Conservation (phyloP, 805 yeast genomes). For the Suhomyces prunicola region DNA sequence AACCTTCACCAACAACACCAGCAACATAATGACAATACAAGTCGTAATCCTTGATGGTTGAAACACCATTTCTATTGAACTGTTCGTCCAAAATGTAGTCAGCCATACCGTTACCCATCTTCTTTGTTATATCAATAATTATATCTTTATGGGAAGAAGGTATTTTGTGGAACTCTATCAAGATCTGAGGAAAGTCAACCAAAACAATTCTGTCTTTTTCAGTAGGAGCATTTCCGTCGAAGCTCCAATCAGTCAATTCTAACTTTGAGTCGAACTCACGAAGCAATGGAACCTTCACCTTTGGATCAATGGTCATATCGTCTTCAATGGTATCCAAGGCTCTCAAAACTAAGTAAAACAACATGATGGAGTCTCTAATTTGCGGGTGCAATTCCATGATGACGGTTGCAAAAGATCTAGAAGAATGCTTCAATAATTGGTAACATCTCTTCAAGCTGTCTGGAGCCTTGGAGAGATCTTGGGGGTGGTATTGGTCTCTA, state of each 20-base stretch:
- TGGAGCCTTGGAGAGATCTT: conserved; percentile 31
- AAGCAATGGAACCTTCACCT: conserved; percentile 69
- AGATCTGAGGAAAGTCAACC: conserved; percentile 69
- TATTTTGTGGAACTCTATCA: conserved; percentile 69
- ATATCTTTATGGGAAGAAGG: conserved; percentile 75
- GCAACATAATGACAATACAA: conserved; percentile 96
- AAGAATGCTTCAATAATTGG: conserved; percentile 61
- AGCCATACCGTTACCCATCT: conserved; percentile 99
- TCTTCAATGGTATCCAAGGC: conserved; percentile 96
- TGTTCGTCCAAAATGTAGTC: conserved; percentile 77
- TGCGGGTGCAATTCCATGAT: conserved; percentile 90
- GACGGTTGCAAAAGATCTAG: conserved; percentile 93
- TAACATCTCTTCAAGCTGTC: conserved; percentile 56
- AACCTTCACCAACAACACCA: conserved; percentile 95
- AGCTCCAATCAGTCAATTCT: conserved; percentile 71
- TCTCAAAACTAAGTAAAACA: conserved; percentile 81
- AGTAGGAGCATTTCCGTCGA: conserved; percentile 65
- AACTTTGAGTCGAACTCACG: conserved; percentile 66
- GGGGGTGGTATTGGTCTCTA: conserved; percentile 52
- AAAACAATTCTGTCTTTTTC: conserved; percentile 83
- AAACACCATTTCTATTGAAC: conserved; percentile 76
- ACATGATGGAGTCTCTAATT: conserved; percentile 71
- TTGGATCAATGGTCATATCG: conserved; percentile 81
- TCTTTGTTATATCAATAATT: conserved; percentile 67
- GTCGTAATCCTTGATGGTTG: conserved; percentile 77